Percentiles rank a stretch among this genome's conserved stretches.
Evolutionary conservation across 169 alveolate species (phyloP).

Genomic region (Perkinsus olseni): DNA sequence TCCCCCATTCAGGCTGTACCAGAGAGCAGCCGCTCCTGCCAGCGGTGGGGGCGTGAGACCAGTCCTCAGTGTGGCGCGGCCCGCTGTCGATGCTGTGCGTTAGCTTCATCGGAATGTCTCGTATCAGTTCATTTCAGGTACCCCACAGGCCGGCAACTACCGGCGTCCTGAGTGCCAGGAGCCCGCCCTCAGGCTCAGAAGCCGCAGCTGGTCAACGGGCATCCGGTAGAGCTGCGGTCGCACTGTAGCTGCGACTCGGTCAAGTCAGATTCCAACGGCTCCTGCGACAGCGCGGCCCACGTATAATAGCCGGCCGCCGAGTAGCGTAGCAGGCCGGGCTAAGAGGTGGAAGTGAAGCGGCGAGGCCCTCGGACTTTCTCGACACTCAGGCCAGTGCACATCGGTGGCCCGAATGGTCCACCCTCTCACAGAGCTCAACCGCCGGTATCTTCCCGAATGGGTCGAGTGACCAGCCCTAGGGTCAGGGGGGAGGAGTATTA

Average conservation of each 20-base stretch:
- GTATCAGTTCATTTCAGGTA: background rate
- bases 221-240: background rate
- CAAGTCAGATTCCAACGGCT: background rate
- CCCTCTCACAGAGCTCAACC: background rate
- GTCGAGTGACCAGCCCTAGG: background rate
- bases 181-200: background rate
- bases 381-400: background rate
- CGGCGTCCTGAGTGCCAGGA: background rate
- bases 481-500: background rate
- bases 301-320: background rate
- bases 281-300: background rate
- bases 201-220: background rate
- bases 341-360: background rate
- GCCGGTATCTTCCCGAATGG: background rate
- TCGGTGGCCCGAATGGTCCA: background rate
- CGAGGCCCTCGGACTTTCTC: no score
- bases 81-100: background rate
- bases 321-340: background rate
- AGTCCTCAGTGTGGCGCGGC: background rate
- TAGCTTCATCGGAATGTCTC: background rate
- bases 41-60: background rate
- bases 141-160: background rate
- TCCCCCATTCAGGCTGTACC: background rate
- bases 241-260: background rate
- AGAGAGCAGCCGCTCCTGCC: background rate